These are phyloP conservation scores for Ochetophila trinervis DNA, from an alignment of 306 rosid genomes.

Conservation along the genomic window DNA sequence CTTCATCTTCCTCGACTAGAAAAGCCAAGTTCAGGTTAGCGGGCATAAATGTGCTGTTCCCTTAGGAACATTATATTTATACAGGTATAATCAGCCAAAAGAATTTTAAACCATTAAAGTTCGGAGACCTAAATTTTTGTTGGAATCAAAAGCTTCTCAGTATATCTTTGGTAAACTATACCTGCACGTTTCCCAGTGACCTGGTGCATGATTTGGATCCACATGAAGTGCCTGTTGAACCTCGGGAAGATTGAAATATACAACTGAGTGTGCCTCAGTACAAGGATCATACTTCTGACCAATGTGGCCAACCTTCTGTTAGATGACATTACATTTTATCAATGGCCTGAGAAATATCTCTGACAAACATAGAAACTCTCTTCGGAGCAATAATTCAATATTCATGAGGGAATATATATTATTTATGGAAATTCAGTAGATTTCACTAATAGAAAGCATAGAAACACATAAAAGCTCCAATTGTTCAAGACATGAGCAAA, in stretches of 20 bases:
- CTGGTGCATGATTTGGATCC: conserved; percentile 51
- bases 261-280: conserved; percentile 58
- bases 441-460: neutral
- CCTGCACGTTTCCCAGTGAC: conserved; percentile 84
- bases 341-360: too few relatives aligned
- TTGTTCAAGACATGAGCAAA: neutral
- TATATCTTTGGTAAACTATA: conserved; percentile 23
- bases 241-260: conserved; percentile 74
- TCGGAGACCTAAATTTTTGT: neutral
- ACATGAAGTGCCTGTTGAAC: conserved; percentile 76
- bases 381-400: conserved; percentile 5
- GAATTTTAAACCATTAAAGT: conserved; percentile 2
- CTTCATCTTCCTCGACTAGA: neutral
- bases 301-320: conserved; percentile 52
- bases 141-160: conserved; percentile 12
- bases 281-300: conserved; percentile 78
- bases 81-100: neutral
- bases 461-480: neutral
- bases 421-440: neutral
- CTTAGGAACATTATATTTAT: too few relatives aligned
- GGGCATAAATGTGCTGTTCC: neutral
- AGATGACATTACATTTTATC: conserved; percentile 24
- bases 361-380: neutral
- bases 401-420: neutral
- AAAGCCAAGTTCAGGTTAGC: neutral